These are phyloP conservation scores for Trichomonas gallinae DNA, from an alignment of 208 protist species.

Conservation along the genomic window DNA sequence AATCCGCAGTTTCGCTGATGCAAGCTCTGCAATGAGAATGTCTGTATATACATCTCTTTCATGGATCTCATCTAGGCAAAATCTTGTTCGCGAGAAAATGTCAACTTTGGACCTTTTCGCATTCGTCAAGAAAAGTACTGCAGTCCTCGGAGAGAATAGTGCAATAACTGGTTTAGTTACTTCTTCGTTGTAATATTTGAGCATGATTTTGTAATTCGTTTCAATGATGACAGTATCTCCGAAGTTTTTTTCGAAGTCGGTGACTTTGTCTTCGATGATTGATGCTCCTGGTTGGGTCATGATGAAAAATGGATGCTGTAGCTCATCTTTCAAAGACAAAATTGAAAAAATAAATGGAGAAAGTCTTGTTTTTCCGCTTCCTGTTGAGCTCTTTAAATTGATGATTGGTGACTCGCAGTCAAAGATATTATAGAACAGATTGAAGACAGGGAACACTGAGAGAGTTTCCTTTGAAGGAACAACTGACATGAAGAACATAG, in stretches of 20 bases:
- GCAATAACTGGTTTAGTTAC: not conserved
- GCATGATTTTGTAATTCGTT: no score
- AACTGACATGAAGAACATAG: no score
- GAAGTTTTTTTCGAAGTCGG: not conserved
- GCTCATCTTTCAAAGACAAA: not conserved
- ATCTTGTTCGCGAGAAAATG: not conserved
- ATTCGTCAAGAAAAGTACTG: not conserved
- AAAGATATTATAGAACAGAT: no score
- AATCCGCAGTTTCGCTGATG: not conserved
- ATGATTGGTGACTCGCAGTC: not conserved
- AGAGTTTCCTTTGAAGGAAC: no score
- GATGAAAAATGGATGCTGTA: not conserved
- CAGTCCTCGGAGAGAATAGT: not conserved
- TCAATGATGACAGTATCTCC: not conserved
- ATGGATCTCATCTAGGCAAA: slow-evolving; percentile 18
- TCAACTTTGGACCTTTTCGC: not conserved
- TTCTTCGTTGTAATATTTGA: not conserved
- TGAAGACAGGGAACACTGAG: no score
- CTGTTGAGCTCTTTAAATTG: slow-evolving; percentile 14
- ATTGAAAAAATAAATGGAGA: not conserved
- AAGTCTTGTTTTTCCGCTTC: not conserved
- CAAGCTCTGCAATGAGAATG: not conserved
- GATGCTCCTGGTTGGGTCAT: not conserved
- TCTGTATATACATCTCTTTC: not conserved
- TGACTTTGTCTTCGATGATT: not conserved